These are phyloP conservation scores for Herpetomonas samuelpessoai DNA, from an alignment of 208 protist genomes.

Conservation along the genomic window DNA sequence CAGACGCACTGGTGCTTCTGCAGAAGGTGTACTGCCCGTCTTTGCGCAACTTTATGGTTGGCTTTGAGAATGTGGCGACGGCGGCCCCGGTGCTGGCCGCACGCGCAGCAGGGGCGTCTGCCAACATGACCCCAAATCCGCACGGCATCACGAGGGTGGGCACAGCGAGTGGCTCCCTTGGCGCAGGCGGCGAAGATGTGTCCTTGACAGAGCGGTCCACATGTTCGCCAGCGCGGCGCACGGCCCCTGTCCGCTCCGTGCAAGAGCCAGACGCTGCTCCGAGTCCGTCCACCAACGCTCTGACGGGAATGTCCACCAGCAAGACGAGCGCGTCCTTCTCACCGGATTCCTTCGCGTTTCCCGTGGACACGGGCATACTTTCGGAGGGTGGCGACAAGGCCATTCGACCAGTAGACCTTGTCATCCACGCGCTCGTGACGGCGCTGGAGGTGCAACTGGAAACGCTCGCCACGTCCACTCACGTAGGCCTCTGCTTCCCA, in stretches of 20 bases:
- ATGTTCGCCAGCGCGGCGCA: background rate
- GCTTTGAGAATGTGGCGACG: background rate
- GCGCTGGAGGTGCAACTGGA: background rate
- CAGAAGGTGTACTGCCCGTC: constrained; percentile 2
- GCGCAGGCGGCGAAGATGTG: background rate
- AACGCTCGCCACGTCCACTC: no score
- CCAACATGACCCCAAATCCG: background rate
- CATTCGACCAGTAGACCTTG: background rate
- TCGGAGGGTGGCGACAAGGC: background rate
- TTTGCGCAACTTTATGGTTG: background rate
- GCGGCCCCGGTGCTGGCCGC: constrained; percentile 6
- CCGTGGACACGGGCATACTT: constrained; percentile 1
- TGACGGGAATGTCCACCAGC: background rate
- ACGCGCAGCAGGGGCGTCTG: background rate
- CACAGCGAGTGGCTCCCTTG: background rate
- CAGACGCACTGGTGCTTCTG: background rate
- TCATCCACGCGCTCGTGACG: background rate
- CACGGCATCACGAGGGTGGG: background rate
- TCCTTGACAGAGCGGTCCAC: background rate
- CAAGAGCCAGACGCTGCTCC: no score
- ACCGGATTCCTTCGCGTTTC: background rate
- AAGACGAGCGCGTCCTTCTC: background rate
- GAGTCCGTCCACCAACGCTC: no score
- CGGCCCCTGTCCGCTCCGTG: background rate
- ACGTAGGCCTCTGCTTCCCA: background rate